These are phyloP conservation scores for Endocalyx cinctus DNA, from an alignment of 2,329 filamentous ascomycete species.

Conservation along the genomic window DNA sequence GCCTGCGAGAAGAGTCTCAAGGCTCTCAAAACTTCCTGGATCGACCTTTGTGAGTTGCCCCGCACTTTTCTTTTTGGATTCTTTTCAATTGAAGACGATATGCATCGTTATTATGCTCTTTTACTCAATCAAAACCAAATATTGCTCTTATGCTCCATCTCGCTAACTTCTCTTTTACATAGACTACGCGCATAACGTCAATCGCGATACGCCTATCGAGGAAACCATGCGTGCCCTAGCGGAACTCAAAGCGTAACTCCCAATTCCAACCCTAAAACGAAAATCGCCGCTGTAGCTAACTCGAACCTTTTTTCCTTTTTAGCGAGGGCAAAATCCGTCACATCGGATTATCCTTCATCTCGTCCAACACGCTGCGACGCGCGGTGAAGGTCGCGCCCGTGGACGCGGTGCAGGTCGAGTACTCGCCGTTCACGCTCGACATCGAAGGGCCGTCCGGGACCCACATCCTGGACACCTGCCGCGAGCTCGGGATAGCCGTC, in stretches of 20 bases:
- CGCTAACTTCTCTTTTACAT: background rate
- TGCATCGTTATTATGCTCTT: too few species aligned
- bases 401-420: conserved; percentile 49
- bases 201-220: conserved; percentile 40
- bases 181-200: conserved; percentile 39
- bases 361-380: conserved; percentile 42
- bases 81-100: background rate
- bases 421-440: conserved; percentile 43
- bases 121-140: background rate
- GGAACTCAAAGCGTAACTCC: conserved; percentile 32
- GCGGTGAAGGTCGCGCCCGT: conserved; percentile 45
- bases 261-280: too few species aligned
- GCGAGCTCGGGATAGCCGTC: conserved; percentile 41
- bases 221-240: conserved; percentile 40
- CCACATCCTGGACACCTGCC: conserved; percentile 37
- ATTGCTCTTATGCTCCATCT: background rate
- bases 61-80: background rate
- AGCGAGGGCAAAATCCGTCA: conserved; percentile 49
- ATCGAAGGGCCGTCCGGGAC: conserved; percentile 38
- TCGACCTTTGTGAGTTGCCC: conserved; percentile 36
- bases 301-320: too few species aligned
- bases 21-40: conserved; percentile 34
- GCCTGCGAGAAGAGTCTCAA: conserved; percentile 36
- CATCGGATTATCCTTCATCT: conserved; percentile 46
- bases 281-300: too few species aligned